Conservation (phyloP, 352 stramenopile species). For the Globisporangium sylvaticum region DNA sequence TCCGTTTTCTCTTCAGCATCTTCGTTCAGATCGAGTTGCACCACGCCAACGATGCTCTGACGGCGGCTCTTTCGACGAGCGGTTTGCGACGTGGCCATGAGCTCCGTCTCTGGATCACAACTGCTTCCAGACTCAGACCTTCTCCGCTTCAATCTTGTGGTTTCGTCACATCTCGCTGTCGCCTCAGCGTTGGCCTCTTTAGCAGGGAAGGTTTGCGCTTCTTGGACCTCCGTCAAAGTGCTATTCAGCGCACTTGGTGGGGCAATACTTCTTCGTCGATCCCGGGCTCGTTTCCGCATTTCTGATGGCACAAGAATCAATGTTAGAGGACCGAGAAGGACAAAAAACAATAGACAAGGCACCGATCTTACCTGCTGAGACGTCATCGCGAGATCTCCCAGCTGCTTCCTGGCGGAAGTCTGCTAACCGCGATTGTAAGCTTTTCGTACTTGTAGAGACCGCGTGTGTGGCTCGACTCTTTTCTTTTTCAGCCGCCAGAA, state of each 20-base stretch:
- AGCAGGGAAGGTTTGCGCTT: neutral
- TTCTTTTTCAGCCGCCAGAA: neutral
- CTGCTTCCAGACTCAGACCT: neutral
- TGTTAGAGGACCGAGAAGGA: neutral
- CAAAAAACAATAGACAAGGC: neutral
- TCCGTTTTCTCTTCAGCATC: conserved; percentile 1
- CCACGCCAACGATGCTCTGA: conserved; percentile 33
- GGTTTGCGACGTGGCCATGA: neutral
- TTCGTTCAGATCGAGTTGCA: conserved; percentile 16
- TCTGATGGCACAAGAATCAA: neutral
- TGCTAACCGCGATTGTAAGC: neutral
- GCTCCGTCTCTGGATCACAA: neutral
- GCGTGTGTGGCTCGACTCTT: neutral
- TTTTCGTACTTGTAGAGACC: neutral
- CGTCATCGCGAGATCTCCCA: neutral
- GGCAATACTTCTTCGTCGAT: conserved; percentile 29
- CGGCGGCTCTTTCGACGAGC: conserved; percentile 24
- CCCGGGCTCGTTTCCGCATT: conserved; percentile 23
- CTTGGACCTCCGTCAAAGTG: neutral
- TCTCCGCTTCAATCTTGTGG: conserved; percentile 7
- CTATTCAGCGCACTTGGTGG: conserved; percentile 9
- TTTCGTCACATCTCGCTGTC: neutral
- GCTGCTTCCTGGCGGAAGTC: neutral
- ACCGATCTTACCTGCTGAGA: conserved; percentile 1
- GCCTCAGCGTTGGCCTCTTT: neutral